Evolutionary conservation across 371 early-diverging fungal genomes (phyloP).

Genomic region (Rhizopus sp.): DNA sequence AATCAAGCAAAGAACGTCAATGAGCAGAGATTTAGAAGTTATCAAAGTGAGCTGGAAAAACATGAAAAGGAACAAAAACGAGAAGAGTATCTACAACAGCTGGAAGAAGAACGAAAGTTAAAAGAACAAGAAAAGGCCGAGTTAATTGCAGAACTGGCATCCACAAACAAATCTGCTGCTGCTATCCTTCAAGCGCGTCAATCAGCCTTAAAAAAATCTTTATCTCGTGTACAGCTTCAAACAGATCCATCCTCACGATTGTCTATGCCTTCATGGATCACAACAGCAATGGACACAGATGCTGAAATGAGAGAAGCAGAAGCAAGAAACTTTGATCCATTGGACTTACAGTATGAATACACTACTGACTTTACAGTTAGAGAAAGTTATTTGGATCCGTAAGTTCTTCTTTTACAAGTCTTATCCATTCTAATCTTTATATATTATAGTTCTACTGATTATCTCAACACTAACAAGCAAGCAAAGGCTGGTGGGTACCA

Average conservation of each 20-base stretch:
- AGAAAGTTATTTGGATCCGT: conserved; percentile 57
- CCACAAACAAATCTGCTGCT: conserved; percentile 51
- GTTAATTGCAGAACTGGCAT: conserved; percentile 54
- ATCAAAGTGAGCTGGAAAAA: conserved; percentile 48
- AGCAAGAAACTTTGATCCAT: conserved; percentile 54
- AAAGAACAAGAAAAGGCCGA: conserved; percentile 54
- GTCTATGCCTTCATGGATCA: conserved; percentile 46
- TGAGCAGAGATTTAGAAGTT: conserved; percentile 45
- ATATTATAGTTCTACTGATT: conserved; percentile 38
- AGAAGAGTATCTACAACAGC: conserved; percentile 55
- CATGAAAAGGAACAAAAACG: conserved; percentile 52
- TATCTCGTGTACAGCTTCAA: conserved; percentile 37
- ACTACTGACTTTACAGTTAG: conserved; percentile 42
- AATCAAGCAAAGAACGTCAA: conserved; percentile 63
- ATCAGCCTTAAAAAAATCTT: conserved; percentile 45
- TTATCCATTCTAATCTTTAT: conserved; percentile 4
- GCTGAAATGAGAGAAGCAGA: conserved; percentile 48
- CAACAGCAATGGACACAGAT: conserved; percentile 47
- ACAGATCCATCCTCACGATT: conserved; percentile 14
- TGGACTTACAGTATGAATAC: conserved; percentile 53
- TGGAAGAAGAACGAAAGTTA: conserved; percentile 51
- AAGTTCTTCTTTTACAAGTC: conserved; percentile 20
- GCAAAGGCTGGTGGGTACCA: conserved; percentile 62
- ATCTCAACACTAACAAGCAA: conserved; percentile 40
- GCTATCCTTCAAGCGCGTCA: conserved; percentile 48